These are phyloP conservation scores for Oryza australiensis DNA, from an alignment of 176 grass and related monocot species.

Conservation along the genomic window DNA sequence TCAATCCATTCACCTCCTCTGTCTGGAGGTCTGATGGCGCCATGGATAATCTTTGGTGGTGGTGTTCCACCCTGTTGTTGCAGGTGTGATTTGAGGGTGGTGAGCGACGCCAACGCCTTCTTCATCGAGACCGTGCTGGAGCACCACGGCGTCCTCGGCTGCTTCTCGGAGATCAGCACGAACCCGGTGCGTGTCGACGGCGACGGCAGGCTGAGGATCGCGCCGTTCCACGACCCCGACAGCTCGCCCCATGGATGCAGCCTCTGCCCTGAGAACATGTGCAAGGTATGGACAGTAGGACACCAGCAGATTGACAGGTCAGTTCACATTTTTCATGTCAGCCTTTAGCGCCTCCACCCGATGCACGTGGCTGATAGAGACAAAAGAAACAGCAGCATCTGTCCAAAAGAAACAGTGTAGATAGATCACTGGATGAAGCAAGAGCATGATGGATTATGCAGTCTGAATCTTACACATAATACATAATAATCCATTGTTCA, in stretches of 20 bases:
- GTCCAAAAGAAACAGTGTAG: not conserved
- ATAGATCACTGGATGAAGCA: not conserved
- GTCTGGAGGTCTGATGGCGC: too few relatives aligned
- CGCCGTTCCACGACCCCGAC: conserved; percentile 55
- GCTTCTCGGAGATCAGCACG: conserved; percentile 76
- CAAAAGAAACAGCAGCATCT: conserved; percentile 11
- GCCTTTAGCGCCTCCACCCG: not conserved
- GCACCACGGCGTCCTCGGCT: conserved; percentile 60
- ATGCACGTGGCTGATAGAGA: conserved; percentile 23
- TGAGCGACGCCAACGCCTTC: conserved; percentile 82
- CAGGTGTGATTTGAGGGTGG: conserved; percentile 79
- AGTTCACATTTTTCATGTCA: not conserved
- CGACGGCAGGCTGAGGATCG: conserved; percentile 69
- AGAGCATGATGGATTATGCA: conserved; percentile 1
- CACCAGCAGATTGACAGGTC: conserved; percentile 30
- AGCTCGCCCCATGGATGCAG: conserved; percentile 56
- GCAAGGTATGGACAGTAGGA: conserved; percentile 59
- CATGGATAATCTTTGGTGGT: not conserved
- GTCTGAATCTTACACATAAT: conserved; percentile 1
- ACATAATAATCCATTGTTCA: not conserved
- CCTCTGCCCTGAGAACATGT: conserved; percentile 90
- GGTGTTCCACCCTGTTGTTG: not conserved
- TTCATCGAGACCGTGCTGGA: conserved; percentile 86
- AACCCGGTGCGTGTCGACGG: conserved; percentile 62
- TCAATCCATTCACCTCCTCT: not conserved